Percentiles rank a stretch among this genome's conserved stretches.
Evolutionary conservation across 2,329 filamentous ascomycete genomes (phyloP).

Genomic region (Claviceps humidiphila): DNA sequence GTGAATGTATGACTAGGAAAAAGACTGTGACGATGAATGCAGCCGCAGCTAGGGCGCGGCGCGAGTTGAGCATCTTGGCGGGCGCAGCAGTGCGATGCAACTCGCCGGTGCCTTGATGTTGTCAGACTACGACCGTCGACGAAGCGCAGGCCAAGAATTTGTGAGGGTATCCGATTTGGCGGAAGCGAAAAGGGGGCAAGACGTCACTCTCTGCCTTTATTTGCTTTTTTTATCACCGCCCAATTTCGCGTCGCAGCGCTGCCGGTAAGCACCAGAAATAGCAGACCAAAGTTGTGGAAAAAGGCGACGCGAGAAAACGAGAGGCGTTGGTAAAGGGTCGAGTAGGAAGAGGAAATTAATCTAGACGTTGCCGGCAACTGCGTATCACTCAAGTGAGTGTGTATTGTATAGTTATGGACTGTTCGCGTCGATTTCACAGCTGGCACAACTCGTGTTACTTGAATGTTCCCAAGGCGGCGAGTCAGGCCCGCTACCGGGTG

Average conservation of each 20-base stretch:
- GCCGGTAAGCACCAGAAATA: neutral
- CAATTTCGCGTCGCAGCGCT: neutral
- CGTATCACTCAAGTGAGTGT: neutral
- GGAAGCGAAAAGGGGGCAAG: neutral
- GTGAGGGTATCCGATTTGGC: neutral
- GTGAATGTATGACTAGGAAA: conserved; percentile 52
- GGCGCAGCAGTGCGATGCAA: neutral
- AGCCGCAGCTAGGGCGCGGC: conserved; percentile 60
- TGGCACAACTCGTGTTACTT: neutral
- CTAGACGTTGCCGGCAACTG: no score
- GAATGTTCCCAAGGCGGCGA: neutral
- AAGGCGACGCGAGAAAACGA: neutral
- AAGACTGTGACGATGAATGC: conserved; percentile 54
- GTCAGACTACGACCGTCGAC: neutral
- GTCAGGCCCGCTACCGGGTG: neutral
- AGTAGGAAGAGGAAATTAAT: neutral
- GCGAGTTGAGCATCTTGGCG: conserved; percentile 59
- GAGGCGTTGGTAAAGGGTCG: neutral
- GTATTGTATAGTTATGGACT: neutral
- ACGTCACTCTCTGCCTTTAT: neutral
- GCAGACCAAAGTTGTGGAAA: neutral
- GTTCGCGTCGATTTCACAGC: neutral
- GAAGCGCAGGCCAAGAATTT: neutral
- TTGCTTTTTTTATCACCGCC: neutral
- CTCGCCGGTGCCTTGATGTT: neutral